Evolutionary conservation across 345 rosid species (phyloP).

Genomic region (Combretum micranthum): DNA sequence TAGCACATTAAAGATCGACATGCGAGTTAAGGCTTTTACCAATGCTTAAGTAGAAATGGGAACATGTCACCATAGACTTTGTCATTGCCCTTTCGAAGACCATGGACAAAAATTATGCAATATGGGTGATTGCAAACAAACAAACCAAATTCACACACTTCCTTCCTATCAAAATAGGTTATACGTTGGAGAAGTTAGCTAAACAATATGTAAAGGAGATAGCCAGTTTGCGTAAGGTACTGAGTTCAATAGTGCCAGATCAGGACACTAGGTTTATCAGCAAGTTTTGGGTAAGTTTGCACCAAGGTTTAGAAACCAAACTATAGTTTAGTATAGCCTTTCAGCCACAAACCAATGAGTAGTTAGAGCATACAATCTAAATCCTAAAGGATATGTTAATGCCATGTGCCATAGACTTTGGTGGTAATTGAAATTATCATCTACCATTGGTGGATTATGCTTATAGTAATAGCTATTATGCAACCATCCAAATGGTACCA

Average conservation of each 20-base stretch:
- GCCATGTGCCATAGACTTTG: neutral
- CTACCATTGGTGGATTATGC: constrained; percentile 4
- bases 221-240: neutral
- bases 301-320: neutral
- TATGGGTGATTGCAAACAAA: too few relatives aligned
- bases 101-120: too few relatives aligned
- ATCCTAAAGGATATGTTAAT: neutral
- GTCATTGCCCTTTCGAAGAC: neutral
- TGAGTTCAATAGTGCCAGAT: neutral
- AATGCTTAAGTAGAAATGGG: too few relatives aligned
- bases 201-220: constrained; percentile 1
- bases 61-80: neutral
- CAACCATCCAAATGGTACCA: constrained; percentile 1
- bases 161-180: neutral
- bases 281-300: neutral
- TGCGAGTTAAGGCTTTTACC: neutral
- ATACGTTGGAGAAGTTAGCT: neutral
- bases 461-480: neutral
- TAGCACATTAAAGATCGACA: neutral
- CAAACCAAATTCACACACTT: constrained; percentile 6
- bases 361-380: neutral
- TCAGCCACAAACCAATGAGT: constrained; percentile 6
- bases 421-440: neutral
- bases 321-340: neutral
- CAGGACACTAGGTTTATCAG: constrained; percentile 2